Percentiles rank a stretch among this genome's conserved stretches.
These are phyloP conservation scores for Eucalyptus marginata DNA, from an alignment of 345 rosid genomes.

Conservation along the genomic window DNA sequence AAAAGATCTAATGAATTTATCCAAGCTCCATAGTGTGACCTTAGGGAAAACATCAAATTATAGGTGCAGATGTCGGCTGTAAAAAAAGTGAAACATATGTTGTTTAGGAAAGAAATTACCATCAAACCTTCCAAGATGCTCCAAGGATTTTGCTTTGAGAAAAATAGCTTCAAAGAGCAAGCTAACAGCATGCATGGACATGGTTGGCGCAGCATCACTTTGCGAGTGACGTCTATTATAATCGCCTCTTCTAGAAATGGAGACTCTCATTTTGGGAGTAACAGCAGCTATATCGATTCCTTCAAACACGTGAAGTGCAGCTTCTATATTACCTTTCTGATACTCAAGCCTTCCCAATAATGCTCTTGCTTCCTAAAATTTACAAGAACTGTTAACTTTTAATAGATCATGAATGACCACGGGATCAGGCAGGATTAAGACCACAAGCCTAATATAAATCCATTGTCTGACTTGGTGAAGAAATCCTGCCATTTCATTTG, in stretches of 20 bases:
- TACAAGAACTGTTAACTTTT: not conserved
- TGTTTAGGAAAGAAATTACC: conserved; percentile 17
- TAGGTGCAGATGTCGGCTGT: not conserved
- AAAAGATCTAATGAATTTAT: not conserved
- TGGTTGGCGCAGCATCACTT: conserved; percentile 21
- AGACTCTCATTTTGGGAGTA: conserved; percentile 35
- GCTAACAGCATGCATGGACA: conserved; percentile 61
- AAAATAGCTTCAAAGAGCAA: conserved; percentile 55
- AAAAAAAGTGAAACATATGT: not conserved
- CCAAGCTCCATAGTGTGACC: not conserved
- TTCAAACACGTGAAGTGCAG: conserved; percentile 63
- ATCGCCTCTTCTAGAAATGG: conserved; percentile 38
- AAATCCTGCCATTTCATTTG: not conserved
- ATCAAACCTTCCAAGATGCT: conserved; percentile 44
- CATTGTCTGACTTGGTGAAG: not conserved
- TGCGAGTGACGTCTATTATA: conserved; percentile 28
- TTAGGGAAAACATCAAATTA: not conserved
- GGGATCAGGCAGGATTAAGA: not conserved
- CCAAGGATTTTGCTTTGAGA: conserved; percentile 59
- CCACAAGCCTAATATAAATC: not conserved
- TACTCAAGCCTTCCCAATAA: conserved; percentile 62
- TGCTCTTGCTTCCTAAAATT: conserved; percentile 67
- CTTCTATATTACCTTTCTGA: conserved; percentile 60
- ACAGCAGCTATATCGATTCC: conserved; percentile 50
- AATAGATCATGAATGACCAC: not conserved